Conservation (phyloP, 805 yeast species). For the Grigorovia humatica region DNA sequence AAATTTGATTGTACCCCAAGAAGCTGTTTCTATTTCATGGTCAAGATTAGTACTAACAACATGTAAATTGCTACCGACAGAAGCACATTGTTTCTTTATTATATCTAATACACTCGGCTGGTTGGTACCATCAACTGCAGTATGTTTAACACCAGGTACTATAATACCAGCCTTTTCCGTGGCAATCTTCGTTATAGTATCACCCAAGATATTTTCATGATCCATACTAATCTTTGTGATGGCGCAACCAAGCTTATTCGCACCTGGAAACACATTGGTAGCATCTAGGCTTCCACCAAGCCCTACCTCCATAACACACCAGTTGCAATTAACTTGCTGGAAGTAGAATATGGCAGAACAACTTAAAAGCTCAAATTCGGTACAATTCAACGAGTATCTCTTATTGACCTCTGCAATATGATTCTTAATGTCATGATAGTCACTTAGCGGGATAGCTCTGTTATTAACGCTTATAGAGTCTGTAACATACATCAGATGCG, state of each 20-base stretch:
- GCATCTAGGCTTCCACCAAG: slow-evolving; percentile 86
- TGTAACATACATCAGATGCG: slow-evolving; percentile 63
- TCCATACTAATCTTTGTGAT: slow-evolving; percentile 82
- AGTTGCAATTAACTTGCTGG: slow-evolving; percentile 43
- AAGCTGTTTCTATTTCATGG: slow-evolving; percentile 14
- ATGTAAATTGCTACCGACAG: slow-evolving; percentile 22
- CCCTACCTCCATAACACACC: slow-evolving; percentile 90
- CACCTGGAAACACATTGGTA: slow-evolving; percentile 55
- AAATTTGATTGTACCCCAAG: slow-evolving; percentile 26
- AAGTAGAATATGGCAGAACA: slow-evolving; percentile 79
- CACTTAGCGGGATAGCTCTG: slow-evolving; percentile 36
- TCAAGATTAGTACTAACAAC: slow-evolving; percentile 13
- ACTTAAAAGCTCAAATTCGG: slow-evolving; percentile 82
- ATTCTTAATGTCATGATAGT: slow-evolving; percentile 38
- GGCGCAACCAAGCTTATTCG: slow-evolving; percentile 50
- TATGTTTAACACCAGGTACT: slow-evolving; percentile 36
- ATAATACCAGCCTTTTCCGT: slow-evolving; percentile 80
- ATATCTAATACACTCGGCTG: slow-evolving; percentile 38
- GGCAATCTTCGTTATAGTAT: slow-evolving; percentile 56
- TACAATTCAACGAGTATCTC: slow-evolving; percentile 45
- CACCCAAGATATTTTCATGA: slow-evolving; percentile 71
- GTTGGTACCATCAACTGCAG: slow-evolving; percentile 67
- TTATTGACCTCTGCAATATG: slow-evolving; percentile 35
- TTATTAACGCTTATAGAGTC: slow-evolving; percentile 70
- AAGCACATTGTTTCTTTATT: slow-evolving; percentile 31